A percentile compares a stretch with the other conserved stretches of the same genome.
Conservation (phyloP, 306 rosid genomes). For the Coriaria nepalensis region DNA sequence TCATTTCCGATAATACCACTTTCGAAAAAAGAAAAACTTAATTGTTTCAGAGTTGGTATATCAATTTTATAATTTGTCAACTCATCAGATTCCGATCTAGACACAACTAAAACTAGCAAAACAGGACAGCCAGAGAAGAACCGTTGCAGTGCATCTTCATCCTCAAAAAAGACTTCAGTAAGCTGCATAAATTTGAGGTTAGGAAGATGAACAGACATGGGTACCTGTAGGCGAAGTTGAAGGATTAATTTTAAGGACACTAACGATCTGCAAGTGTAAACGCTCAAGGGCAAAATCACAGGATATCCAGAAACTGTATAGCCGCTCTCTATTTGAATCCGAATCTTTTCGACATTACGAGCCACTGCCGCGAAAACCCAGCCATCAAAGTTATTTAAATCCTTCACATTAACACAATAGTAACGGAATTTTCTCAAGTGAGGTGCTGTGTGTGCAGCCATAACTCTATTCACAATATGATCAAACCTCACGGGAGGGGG, state of each 20-base stretch:
- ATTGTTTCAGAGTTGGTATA: no score
- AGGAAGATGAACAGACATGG: constrained; percentile 1
- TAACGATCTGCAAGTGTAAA: constrained; percentile 3
- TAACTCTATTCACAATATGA: not conserved
- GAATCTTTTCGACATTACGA: not conserved
- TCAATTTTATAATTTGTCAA: no score
- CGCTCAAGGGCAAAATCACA: not conserved
- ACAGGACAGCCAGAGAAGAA: not conserved
- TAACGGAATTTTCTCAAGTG: not conserved
- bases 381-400: not conserved
- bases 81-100: not conserved
- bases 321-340: not conserved
- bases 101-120: not conserved
- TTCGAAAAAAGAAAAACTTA: no score
- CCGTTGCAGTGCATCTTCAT: not conserved
- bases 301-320: not conserved
- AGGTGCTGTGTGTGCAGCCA: not conserved
- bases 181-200: constrained; percentile 7
- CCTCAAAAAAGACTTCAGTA: not conserved
- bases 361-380: not conserved
- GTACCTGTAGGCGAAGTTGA: not conserved
- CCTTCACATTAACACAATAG: not conserved
- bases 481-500: not conserved
- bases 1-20: no score
- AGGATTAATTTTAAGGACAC: constrained; percentile 2